Evolutionary conservation across 2,329 filamentous ascomycete species (phyloP), one percentile per base, ranked within the genome.

Genomic region (Colletotrichum camelliae): DNA sequence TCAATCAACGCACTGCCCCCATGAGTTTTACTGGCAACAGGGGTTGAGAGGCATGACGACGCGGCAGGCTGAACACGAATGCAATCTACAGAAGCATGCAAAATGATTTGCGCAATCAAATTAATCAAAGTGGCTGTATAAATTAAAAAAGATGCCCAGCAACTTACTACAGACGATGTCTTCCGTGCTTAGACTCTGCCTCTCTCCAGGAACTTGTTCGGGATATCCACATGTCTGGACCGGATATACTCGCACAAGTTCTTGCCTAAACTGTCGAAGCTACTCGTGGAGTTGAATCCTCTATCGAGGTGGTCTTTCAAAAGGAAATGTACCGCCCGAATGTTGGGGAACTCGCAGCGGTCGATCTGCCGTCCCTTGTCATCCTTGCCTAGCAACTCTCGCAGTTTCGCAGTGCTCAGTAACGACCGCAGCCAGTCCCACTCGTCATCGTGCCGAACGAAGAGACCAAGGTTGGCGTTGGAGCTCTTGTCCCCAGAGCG

Each of bases 361-460:
- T 87, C 85, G 65, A 87, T 81, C 70, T 80, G 79, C 64, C 81
- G 77, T 21, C 77, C 77, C 16, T 76, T 74, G 60, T 82, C 80
- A 72, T 83, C 81, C 57, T 81, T 80, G 21, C 81, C 82, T 10
- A 84, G 78, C 31, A 84, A 76, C 69, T 77, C 79, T 24, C 81
- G 78, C 74, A 88, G 78, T 29, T 81, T 83, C 4, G 80, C 79
- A 12, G 78, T 78, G 3, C 82, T 87, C 77, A 88, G 80, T 31
- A 86, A 75, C 24, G 75, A 77, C n/a, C 84, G 81, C 18, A 87
- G 77, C 85, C 85, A 86, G 10, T 85, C 81, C 78, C 83, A 88
- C 77, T 87, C 84, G 60, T 86, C 83, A 12, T 80, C 78, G 67
- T 82, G 76, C 21, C 82, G 79, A 12, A 85, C 84, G 79, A 85